Evolutionary conservation across 208 protist species (phyloP).

Genomic region (Endotrypanum monterogeii): DNA sequence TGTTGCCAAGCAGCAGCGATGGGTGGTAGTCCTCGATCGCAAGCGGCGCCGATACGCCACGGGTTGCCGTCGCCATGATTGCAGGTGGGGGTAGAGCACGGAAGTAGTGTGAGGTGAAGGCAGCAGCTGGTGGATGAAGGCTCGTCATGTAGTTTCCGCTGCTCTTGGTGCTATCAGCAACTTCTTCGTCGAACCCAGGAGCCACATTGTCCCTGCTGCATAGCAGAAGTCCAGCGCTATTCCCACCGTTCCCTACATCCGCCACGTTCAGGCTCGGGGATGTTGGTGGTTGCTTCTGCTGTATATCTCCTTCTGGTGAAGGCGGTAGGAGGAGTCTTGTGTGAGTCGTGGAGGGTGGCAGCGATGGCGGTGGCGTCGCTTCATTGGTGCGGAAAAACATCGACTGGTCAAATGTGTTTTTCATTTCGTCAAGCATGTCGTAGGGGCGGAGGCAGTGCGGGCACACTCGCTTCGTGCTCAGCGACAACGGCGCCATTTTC

Average conservation of each 20-base stretch:
- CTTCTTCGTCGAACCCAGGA: slow-evolving; percentile 1
- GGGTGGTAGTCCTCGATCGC: slow-evolving; percentile 44
- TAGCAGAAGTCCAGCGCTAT: not conserved
- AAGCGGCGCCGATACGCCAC: slow-evolving; percentile 23
- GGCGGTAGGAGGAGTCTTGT: slow-evolving; percentile 1
- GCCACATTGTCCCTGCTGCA: not conserved
- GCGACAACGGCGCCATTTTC: slow-evolving; percentile 21
- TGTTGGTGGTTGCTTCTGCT: slow-evolving; percentile 10
- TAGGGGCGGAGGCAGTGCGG: slow-evolving; percentile 40
- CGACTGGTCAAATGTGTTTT: slow-evolving; percentile 5
- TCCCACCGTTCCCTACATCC: not conserved
- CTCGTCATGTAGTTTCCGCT: slow-evolving; percentile 4
- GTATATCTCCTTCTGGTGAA: not conserved
- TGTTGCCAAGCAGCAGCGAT: slow-evolving; percentile 1
- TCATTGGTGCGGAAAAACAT: slow-evolving; percentile 13
- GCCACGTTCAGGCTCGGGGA: not conserved
- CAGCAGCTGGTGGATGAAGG: slow-evolving; percentile 5
- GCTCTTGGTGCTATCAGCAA: not conserved
- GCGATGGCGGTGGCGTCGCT: not conserved
- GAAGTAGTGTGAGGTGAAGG: slow-evolving; percentile 70
- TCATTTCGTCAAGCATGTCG: slow-evolving; percentile 16
- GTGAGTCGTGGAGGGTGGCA: not conserved
- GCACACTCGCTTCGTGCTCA: slow-evolving; percentile 36
- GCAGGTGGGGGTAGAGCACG: slow-evolving; percentile 41
- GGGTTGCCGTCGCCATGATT: slow-evolving; percentile 13